A percentile compares a stretch with the other conserved stretches of the same genome.
Conservation (phyloP, 2,329 filamentous ascomycete species). For the Apiospora malaysiana region DNA sequence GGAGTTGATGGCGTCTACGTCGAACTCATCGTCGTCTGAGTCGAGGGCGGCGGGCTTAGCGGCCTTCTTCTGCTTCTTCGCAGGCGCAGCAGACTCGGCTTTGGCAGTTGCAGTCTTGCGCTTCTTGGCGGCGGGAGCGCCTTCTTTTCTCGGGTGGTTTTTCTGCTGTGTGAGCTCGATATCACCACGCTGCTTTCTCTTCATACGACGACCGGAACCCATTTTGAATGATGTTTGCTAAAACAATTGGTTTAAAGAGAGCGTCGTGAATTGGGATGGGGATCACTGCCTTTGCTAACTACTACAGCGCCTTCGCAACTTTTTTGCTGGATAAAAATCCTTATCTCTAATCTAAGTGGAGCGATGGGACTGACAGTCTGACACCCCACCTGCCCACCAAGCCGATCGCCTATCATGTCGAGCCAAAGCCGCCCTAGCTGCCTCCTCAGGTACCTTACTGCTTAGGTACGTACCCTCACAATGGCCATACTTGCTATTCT, state of each 20-base stretch:
- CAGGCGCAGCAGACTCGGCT: conserved; percentile 56
- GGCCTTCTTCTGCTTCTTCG: conserved; percentile 63
- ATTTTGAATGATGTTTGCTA: conserved; percentile 14
- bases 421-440: neutral
- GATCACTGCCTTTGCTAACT: neutral
- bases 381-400: conserved; percentile 3
- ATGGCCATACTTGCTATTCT: too few species aligned
- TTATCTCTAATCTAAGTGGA: conserved; percentile 19
- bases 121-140: conserved; percentile 79
- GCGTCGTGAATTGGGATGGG: neutral
- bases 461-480: too few species aligned
- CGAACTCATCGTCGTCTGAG: conserved; percentile 38
- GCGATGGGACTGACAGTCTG: neutral
- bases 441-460: too few species aligned
- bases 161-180: conserved; percentile 19
- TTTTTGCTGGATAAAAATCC: conserved; percentile 18
- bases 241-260: conserved; percentile 7
- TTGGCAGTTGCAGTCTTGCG: conserved; percentile 75
- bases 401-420: conserved; percentile 11
- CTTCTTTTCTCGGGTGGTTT: conserved; percentile 53
- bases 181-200: conserved; percentile 21
- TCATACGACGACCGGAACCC: conserved; percentile 21
- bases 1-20: conserved; percentile 38
- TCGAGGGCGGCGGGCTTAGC: conserved; percentile 36
- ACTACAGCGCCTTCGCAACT: conserved; percentile 7